Percentiles rank a stretch among this genome's conserved stretches.
Conservation (phyloP, 2,329 filamentous ascomycete genomes). For the Talaromyces sp. region DNA sequence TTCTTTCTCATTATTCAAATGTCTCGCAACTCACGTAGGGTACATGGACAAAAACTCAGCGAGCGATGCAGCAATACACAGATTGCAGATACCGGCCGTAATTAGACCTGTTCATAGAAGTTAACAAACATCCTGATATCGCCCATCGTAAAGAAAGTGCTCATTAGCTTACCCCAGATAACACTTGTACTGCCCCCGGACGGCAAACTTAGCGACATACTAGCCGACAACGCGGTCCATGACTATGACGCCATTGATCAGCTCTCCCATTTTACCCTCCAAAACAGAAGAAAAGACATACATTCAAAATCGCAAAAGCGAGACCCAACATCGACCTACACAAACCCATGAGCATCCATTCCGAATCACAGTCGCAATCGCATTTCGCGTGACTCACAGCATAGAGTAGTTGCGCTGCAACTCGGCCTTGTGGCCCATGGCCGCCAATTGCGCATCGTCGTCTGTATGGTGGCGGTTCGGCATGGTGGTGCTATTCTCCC, state of each 20-base stretch:
- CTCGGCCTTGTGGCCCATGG: slow-evolving; percentile 57
- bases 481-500: slow-evolving; percentile 9
- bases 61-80: slow-evolving; percentile 65
- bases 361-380: background rate
- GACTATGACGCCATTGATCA: slow-evolving; percentile 33
- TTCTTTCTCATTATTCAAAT: background rate
- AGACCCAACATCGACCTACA: slow-evolving; percentile 57
- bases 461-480: slow-evolving; percentile 25
- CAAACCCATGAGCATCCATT: background rate
- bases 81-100: slow-evolving; percentile 63
- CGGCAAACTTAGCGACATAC: slow-evolving; percentile 60
- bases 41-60: slow-evolving; percentile 70
- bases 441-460: slow-evolving; percentile 52
- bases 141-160: background rate
- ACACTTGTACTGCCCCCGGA: slow-evolving; percentile 69
- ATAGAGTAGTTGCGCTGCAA: slow-evolving; percentile 57
- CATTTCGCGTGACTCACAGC: slow-evolving; percentile 30
- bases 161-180: slow-evolving; percentile 61
- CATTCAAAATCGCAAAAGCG: slow-evolving; percentile 61
- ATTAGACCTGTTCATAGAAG: slow-evolving; percentile 40
- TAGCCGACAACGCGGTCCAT: slow-evolving; percentile 60
- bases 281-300: slow-evolving; percentile 21
- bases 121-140: background rate
- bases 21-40: slow-evolving; percentile 39
- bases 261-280: background rate